phyloP scores from a whole-genome alignment of 75 land plant genomes.

The Picea sitchensis region DNA sequence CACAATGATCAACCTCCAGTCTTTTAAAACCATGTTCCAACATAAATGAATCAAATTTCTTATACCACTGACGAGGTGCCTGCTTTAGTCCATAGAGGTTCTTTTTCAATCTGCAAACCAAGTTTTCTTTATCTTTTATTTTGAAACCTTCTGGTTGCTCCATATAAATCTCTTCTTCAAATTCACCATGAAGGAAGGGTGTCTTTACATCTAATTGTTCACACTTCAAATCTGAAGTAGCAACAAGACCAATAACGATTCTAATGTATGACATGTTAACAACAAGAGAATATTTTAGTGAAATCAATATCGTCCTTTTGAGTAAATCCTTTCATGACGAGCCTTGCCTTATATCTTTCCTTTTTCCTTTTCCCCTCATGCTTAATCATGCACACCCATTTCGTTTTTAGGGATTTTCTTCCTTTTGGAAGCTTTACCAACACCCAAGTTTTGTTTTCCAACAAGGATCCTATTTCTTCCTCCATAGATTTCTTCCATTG shows the following conservation, averaged over 20 bases:
- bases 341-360: slow-evolving; percentile 16
- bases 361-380: slow-evolving; percentile 1
- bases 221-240: slow-evolving; percentile 20
- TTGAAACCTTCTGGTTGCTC: slow-evolving; percentile 9
- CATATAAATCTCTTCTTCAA: slow-evolving; percentile 25
- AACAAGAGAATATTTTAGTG: slow-evolving; percentile 21
- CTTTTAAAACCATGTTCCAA: not conserved
- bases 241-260: slow-evolving; percentile 11
- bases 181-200: slow-evolving; percentile 24
- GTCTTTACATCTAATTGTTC: slow-evolving; percentile 20
- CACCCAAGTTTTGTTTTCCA: slow-evolving; percentile 21
- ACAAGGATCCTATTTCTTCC: slow-evolving; percentile 22
- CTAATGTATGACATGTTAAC: slow-evolving; percentile 26
- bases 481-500: slow-evolving; percentile 21
- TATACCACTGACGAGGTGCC: slow-evolving; percentile 4
- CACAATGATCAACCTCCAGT: slow-evolving; percentile 12
- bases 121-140: not conserved
- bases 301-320: slow-evolving; percentile 20
- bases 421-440: slow-evolving; percentile 18
- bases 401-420: slow-evolving; percentile 16
- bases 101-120: slow-evolving; percentile 12
- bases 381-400: slow-evolving; percentile 18
- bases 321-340: slow-evolving; percentile 21
- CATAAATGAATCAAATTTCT: slow-evolving; percentile 6
- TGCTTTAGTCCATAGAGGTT: slow-evolving; percentile 14